phyloP scores from a whole-genome alignment of 2,329 filamentous ascomycete species.

The Colletotrichum trifolii region DNA sequence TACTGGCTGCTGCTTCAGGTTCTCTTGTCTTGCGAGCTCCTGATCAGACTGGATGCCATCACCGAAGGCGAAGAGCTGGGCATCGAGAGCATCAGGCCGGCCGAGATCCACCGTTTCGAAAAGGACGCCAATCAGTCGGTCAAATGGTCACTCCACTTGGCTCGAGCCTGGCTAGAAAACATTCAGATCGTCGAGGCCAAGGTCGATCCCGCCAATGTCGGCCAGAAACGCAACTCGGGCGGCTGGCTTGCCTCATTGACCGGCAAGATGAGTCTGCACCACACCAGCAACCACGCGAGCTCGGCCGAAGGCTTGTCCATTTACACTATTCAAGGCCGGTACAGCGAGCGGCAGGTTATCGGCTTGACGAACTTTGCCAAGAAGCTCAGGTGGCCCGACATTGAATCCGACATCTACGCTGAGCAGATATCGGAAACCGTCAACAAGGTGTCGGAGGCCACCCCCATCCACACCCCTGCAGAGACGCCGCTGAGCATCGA shows the following conservation, averaged over 20 bases:
- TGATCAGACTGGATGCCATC: constrained; percentile 72
- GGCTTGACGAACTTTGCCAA: constrained; percentile 73
- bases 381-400: constrained; percentile 71
- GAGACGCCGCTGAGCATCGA: constrained; percentile 48
- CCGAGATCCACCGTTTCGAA: constrained; percentile 70
- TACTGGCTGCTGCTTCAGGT: constrained; percentile 77
- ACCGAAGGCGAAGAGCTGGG: constrained; percentile 69
- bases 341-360: constrained; percentile 68
- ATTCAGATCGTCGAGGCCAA: constrained; percentile 63
- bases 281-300: constrained; percentile 42
- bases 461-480: constrained; percentile 54
- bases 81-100: constrained; percentile 61
- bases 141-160: constrained; percentile 74
- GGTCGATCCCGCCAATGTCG: constrained; percentile 38
- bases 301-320: constrained; percentile 43
- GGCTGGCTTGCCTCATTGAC: constrained; percentile 70
- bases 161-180: constrained; percentile 75
- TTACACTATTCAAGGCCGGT: constrained; percentile 66
- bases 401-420: constrained; percentile 64
- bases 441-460: constrained; percentile 53
- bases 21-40: constrained; percentile 72
- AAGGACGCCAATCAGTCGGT: constrained; percentile 70
- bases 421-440: constrained; percentile 61
- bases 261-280: constrained; percentile 61
- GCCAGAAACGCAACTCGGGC: constrained; percentile 42